Conservation (phyloP, 2,329 filamentous ascomycete genomes). For the Diplodia intermedia region DNA sequence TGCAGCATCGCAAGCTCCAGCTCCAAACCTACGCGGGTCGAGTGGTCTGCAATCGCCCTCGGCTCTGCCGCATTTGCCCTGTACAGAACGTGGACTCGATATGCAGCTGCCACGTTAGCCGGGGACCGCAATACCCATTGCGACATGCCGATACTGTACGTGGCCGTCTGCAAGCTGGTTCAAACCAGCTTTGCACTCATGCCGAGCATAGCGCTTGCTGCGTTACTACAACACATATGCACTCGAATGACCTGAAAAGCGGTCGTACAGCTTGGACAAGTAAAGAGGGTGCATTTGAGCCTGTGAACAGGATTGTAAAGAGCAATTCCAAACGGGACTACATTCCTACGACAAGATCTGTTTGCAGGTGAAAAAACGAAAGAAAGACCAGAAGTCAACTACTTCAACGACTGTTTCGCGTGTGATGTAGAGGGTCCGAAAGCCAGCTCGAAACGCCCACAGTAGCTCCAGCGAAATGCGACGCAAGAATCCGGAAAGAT, state of each 20-base stretch:
- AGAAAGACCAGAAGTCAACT: not conserved
- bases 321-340: not conserved
- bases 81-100: not conserved
- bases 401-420: not conserved
- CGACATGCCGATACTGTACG: not conserved
- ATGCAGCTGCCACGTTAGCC: not conserved
- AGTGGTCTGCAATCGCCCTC: not conserved
- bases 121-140: not conserved
- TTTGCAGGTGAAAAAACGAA: constrained; percentile 2
- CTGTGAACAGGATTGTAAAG: not conserved
- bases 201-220: not conserved
- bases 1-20: not conserved
- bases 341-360: not conserved
- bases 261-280: not conserved
- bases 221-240: not conserved
- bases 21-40: not conserved
- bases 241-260: constrained; percentile 12
- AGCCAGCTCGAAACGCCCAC: not conserved
- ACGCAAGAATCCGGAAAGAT: not conserved
- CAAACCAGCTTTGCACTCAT: not conserved
- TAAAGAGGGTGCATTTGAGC: not conserved
- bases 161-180: not conserved
- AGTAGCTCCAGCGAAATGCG: not conserved
- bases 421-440: constrained; percentile 3
- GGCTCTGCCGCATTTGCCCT: not conserved